Percentiles rank a stretch among this genome's conserved stretches.
phyloP scores from a whole-genome alignment of 371 early-diverging fungal species.

The Capillidium rhysosporum region DNA sequence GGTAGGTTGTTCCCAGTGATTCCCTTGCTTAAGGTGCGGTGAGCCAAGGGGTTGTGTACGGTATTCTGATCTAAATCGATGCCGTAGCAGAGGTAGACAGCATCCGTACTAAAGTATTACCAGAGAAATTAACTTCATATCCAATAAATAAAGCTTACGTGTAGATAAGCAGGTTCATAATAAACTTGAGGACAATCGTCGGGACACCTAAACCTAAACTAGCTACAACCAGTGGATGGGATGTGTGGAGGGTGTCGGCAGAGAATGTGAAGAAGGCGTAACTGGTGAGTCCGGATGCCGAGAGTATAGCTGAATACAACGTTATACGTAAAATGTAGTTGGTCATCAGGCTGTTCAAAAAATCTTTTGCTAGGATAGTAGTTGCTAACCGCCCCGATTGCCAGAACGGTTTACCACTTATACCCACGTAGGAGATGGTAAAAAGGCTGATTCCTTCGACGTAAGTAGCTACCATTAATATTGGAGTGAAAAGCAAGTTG shows the following conservation, averaged over 20 bases:
- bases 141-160: neutral
- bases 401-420: conserved; percentile 2
- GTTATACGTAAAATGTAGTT: neutral
- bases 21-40: neutral
- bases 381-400: neutral
- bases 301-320: neutral
- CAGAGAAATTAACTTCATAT: neutral
- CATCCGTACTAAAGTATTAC: neutral
- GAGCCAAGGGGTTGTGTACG: neutral
- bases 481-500: neutral
- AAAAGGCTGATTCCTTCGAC: conserved; percentile 4
- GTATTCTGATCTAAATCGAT: conserved; percentile 5
- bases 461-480: neutral
- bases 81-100: conserved; percentile 4
- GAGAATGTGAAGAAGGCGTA: conserved; percentile 4
- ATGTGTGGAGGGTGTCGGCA: neutral
- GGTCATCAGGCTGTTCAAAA: neutral
- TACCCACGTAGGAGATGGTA: conserved; percentile 4
- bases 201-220: neutral
- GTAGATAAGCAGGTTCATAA: conserved; percentile 1
- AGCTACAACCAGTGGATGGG: neutral
- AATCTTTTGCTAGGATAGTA: neutral
- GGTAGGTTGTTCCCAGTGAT: no score
- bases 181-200: neutral
- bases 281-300: neutral